Evolutionary conservation across 1,284 basidiomycete genomes (phyloP).

Genomic region (Cutaneotrichosporon cavernicola): DNA sequence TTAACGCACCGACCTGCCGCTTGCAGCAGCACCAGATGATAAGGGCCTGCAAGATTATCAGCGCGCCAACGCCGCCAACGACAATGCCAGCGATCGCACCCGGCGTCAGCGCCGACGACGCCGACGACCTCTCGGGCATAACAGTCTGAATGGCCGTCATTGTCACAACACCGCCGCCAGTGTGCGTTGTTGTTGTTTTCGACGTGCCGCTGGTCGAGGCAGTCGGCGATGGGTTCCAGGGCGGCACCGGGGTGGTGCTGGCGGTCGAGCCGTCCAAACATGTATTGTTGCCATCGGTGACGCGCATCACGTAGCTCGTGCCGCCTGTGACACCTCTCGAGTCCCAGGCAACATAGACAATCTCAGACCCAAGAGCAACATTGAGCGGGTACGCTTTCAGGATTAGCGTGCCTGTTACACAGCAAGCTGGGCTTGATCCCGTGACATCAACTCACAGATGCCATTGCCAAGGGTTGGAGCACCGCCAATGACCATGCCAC

Average conservation of each 20-base stretch:
- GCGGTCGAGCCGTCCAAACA: slow-evolving; percentile 40
- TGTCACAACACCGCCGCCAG: slow-evolving; percentile 26
- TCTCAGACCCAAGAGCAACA: slow-evolving; percentile 33
- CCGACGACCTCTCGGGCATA: not conserved
- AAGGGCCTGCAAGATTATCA: slow-evolving; percentile 35
- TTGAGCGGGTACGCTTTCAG: slow-evolving; percentile 39
- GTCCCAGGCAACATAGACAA: slow-evolving; percentile 45
- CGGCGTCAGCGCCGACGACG: slow-evolving; percentile 4
- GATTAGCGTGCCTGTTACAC: slow-evolving; percentile 5
- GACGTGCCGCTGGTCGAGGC: not conserved
- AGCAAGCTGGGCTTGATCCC: not conserved
- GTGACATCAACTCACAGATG: not conserved
- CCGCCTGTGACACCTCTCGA: slow-evolving; percentile 31
- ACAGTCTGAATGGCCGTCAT: slow-evolving; percentile 37
- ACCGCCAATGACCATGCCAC: slow-evolving; percentile 37
- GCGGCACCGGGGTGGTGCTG: slow-evolving; percentile 31
- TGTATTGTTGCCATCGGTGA: slow-evolving; percentile 18
- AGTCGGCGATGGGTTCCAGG: slow-evolving; percentile 17
- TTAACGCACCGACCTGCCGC: slow-evolving; percentile 32
- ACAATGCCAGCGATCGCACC: slow-evolving; percentile 47
- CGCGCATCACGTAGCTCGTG: slow-evolving; percentile 28
- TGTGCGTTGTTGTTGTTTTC: slow-evolving; percentile 13
- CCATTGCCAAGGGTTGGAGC: not conserved
- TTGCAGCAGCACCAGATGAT: slow-evolving; percentile 48
- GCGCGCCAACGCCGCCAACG: slow-evolving; percentile 35